Evolutionary conservation across 768 basidiomycete genomes (phyloP).

Genomic region (Phylloporus scabripes): DNA sequence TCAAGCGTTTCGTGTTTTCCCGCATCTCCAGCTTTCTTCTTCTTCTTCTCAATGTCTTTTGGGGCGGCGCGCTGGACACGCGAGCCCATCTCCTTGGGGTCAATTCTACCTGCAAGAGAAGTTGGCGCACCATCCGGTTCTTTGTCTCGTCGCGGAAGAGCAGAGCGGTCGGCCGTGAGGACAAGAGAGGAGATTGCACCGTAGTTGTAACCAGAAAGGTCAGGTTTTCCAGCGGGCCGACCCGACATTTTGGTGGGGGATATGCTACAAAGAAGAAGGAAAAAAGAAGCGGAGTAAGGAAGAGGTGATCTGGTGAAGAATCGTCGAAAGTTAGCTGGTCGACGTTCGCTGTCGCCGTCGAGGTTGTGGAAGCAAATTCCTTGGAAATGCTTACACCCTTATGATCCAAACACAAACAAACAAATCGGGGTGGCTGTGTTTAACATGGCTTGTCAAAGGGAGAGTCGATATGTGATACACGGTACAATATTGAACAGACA

Average conservation of each 20-base stretch:
- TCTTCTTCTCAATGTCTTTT: slow-evolving; percentile 90
- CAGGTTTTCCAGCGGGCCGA: slow-evolving; percentile 52
- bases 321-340: too few species aligned
- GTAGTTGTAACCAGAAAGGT: slow-evolving; percentile 93
- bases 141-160: slow-evolving; percentile 80
- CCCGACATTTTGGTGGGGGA: slow-evolving; percentile 33
- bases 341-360: slow-evolving; percentile 13
- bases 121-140: slow-evolving; percentile 97
- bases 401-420: slow-evolving; percentile 19
- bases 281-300: too few species aligned
- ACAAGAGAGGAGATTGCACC: slow-evolving; percentile 92
- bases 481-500: too few species aligned
- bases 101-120: slow-evolving; percentile 85
- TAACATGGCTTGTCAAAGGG: too few species aligned
- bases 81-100: slow-evolving; percentile 90
- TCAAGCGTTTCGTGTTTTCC: slow-evolving; percentile 50
- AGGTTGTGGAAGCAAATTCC: slow-evolving; percentile 1
- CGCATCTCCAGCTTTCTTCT: slow-evolving; percentile 68
- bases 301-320: background rate
- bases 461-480: too few species aligned
- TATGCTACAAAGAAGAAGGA: slow-evolving; percentile 4
- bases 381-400: too few species aligned
- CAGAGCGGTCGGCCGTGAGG: slow-evolving; percentile 82
- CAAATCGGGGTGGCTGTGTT: too few species aligned
- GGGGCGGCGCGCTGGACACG: slow-evolving; percentile 77